Conservation (phyloP, 768 basidiomycete genomes). For the Pholiota conissans region DNA sequence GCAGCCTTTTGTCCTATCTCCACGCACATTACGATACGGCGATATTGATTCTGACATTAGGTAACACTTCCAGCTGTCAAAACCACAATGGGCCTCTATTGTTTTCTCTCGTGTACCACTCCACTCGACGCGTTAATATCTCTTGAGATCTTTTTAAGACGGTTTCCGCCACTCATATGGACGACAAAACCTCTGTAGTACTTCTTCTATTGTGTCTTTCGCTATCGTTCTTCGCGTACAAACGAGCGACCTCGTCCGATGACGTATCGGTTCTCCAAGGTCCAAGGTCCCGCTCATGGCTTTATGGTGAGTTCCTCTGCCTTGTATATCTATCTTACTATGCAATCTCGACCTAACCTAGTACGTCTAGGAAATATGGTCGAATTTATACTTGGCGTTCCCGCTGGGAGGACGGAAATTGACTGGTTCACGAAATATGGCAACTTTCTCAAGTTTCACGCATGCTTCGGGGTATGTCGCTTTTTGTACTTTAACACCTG, state of each 20-base stretch:
- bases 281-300: background rate
- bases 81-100: too few species aligned
- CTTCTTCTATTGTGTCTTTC: background rate
- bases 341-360: too few species aligned
- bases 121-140: too few species aligned
- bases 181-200: background rate
- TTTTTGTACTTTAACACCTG: background rate
- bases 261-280: background rate
- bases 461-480: conserved; percentile 1
- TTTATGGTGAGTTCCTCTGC: background rate
- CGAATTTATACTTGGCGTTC: background rate
- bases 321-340: too few species aligned
- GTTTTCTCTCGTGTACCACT: too few species aligned
- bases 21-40: too few species aligned
- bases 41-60: too few species aligned
- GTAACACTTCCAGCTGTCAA: too few species aligned
- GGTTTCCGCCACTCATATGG: background rate
- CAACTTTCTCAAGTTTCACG: background rate
- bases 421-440: conserved; percentile 1
- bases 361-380: background rate
- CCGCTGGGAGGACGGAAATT: background rate
- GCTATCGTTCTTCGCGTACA: background rate
- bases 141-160: too few species aligned
- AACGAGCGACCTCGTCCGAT: background rate
- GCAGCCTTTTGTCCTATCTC: too few species aligned